Evolutionary conservation across 2,329 filamentous ascomycete genomes (phyloP).

Genomic region (Aspergillus glaucus): DNA sequence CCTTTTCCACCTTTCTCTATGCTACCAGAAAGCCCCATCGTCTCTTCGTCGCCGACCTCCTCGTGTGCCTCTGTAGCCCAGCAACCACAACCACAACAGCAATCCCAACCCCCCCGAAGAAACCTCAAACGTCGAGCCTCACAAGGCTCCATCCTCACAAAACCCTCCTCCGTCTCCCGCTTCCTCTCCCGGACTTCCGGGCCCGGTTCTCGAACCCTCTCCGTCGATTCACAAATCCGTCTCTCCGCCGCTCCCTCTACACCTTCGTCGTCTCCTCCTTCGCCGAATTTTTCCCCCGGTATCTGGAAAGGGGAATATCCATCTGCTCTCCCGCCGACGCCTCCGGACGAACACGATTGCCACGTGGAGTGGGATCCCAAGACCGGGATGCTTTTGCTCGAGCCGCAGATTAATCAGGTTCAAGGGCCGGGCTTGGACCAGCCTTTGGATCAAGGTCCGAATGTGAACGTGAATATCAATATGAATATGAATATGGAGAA

Average conservation of each 20-base stretch:
- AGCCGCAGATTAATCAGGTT: conserved; percentile 19
- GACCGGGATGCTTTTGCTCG: conserved; percentile 25
- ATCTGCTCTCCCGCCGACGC: conserved; percentile 33
- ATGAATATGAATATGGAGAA: conserved; percentile 13
- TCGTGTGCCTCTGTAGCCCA: conserved; percentile 7
- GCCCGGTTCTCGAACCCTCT: conserved; percentile 17
- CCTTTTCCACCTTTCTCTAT: conserved; percentile 18
- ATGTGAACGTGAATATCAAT: neutral
- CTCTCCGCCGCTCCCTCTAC: conserved; percentile 27
- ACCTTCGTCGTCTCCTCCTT: conserved; percentile 25
- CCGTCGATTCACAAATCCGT: conserved; percentile 24
- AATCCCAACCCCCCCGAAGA: neutral
- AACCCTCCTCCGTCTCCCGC: conserved; percentile 29
- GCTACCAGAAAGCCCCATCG: conserved; percentile 20
- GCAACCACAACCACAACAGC: neutral
- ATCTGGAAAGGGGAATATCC: conserved; percentile 27
- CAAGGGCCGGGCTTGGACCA: conserved; percentile 14
- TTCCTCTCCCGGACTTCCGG: conserved; percentile 30
- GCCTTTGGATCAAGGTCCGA: conserved; percentile 23
- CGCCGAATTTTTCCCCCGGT: conserved; percentile 25
- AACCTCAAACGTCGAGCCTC: conserved; percentile 32
- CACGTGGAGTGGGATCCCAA: conserved; percentile 31
- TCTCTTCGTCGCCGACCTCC: conserved; percentile 19
- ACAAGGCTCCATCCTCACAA: conserved; percentile 29
- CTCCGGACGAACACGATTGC: conserved; percentile 36